phyloP scores from a whole-genome alignment of 495 filamentous ascomycete species.

The Aspergillus diversus region DNA sequence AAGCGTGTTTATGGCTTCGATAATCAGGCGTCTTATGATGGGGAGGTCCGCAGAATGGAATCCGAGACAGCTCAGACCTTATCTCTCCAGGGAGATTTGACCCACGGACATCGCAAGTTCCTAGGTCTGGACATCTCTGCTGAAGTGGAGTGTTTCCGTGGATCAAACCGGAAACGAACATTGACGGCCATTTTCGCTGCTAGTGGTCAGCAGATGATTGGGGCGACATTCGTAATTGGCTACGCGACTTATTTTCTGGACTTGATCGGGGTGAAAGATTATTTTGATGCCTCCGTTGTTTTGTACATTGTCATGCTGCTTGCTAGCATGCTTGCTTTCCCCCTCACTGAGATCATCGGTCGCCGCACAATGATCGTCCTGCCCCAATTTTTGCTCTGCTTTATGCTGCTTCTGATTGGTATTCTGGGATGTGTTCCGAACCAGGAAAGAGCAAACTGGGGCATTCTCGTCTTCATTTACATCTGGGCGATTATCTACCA shows the following conservation, averaged over 20 bases:
- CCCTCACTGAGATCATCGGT: slow-evolving; percentile 28
- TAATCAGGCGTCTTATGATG: slow-evolving; percentile 23
- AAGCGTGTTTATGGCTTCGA: slow-evolving; percentile 23
- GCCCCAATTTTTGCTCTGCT: slow-evolving; percentile 26
- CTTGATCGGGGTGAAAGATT: slow-evolving; percentile 26
- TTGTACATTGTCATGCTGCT: slow-evolving; percentile 30
- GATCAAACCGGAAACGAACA: slow-evolving; percentile 27
- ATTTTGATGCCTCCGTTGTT: slow-evolving; percentile 25
- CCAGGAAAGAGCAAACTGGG: slow-evolving; percentile 24
- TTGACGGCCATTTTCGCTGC: slow-evolving; percentile 28
- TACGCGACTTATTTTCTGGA: slow-evolving; percentile 32
- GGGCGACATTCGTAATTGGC: slow-evolving; percentile 32
- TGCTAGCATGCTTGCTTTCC: slow-evolving; percentile 26
- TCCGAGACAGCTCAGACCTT: slow-evolving; percentile 8
- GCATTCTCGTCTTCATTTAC: slow-evolving; percentile 29
- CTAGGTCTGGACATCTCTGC: slow-evolving; percentile 19
- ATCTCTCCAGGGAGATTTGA: slow-evolving; percentile 5
- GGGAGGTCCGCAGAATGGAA: slow-evolving; percentile 24
- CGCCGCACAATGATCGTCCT: slow-evolving; percentile 27
- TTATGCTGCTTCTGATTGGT: slow-evolving; percentile 24
- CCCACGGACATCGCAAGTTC: slow-evolving; percentile 9
- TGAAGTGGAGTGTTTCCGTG: slow-evolving; percentile 25
- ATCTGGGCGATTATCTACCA: slow-evolving; percentile 31
- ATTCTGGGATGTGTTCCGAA: slow-evolving; percentile 27
- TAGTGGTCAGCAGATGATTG: slow-evolving; percentile 27